Percentiles rank a stretch among this genome's conserved stretches.
Conservation (phyloP, 176 grass and related monocot genomes). For the Otatea glauca region DNA sequence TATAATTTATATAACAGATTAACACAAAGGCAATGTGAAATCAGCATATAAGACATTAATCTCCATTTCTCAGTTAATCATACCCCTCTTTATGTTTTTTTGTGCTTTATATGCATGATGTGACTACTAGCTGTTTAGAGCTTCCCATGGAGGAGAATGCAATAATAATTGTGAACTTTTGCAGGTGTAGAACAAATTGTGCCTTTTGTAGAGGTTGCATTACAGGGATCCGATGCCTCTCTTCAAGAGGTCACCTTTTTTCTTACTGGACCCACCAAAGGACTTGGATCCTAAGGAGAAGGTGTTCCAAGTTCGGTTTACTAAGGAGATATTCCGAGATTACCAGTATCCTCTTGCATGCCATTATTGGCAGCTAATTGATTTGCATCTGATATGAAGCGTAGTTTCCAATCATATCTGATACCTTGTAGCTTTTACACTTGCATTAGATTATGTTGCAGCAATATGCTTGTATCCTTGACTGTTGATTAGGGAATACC, state of each 20-base stretch:
- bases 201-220: conserved; percentile 25
- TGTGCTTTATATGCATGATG: conserved; percentile 14
- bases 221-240: conserved; percentile 71
- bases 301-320: conserved; percentile 81
- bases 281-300: conserved; percentile 70
- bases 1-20: conserved; percentile 12
- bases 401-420: neutral
- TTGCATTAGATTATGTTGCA: conserved; percentile 38
- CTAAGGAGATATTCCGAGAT: conserved; percentile 84
- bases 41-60: neutral
- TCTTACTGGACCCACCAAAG: conserved; percentile 61
- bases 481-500: conserved; percentile 74
- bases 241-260: conserved; percentile 66
- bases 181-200: conserved; percentile 20
- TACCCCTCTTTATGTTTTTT: neutral
- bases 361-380: conserved; percentile 33
- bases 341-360: conserved; percentile 85
- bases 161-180: conserved; percentile 28
- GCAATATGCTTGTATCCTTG: conserved; percentile 52
- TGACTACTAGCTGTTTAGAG: neutral
- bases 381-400: neutral
- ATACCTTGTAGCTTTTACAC: conserved; percentile 9
- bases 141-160: conserved; percentile 22
- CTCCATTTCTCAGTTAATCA: neutral
- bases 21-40: neutral